Evolutionary conservation across 1,284 basidiomycete species (phyloP), one percentile per base, ranked within the genome.

Genomic region (Schizophyllum amplum): DNA sequence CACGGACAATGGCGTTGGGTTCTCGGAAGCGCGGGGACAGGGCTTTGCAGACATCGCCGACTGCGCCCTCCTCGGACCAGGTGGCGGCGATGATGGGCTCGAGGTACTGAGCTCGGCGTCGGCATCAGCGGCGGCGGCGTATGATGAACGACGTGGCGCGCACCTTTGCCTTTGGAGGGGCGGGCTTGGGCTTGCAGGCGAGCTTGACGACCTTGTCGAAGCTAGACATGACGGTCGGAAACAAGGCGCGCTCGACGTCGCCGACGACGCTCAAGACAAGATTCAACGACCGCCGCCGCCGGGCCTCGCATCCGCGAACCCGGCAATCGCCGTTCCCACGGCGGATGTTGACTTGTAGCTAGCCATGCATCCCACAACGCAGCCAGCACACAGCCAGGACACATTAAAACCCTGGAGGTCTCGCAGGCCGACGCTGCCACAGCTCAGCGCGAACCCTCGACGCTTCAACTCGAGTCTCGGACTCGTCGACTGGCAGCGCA

Each of bases 11-110:
- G 26, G 85, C 84, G 69, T 96, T 98, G 22, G 93, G 87, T 66
- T 99, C 96, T 27, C 90, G 79, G 60, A 99, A 81, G 42, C 93
- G 82, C 20, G 87, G 82, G 1, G 87, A 77, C 33, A 99, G 80
- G 1, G 94, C 88, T 65, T 87, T 88, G 74, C 91, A 91, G 60
- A 99, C 92, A 70, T 98, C 95, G 66, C 90, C 85, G 9, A 98
- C 81, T 48, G 92, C 84, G 26, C 93, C 92, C 68, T 97, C 94
- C 59, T 95, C 90, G 22, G 87, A 86, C 82, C 92, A 97, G 17
- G 95, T 97, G 48, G 93, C 92, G 56, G 94, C 88, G 62, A 99
- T 88, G 71, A 99, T 92, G 27, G 93, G 87, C 74, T 95, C 93
- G 61, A 89, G 75, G 69, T 91, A 92, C 87, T 90, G 65, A 13